Evolutionary conservation across 2,329 filamentous ascomycete species (phyloP).

Genomic region (Tolypocladium tundrense): DNA sequence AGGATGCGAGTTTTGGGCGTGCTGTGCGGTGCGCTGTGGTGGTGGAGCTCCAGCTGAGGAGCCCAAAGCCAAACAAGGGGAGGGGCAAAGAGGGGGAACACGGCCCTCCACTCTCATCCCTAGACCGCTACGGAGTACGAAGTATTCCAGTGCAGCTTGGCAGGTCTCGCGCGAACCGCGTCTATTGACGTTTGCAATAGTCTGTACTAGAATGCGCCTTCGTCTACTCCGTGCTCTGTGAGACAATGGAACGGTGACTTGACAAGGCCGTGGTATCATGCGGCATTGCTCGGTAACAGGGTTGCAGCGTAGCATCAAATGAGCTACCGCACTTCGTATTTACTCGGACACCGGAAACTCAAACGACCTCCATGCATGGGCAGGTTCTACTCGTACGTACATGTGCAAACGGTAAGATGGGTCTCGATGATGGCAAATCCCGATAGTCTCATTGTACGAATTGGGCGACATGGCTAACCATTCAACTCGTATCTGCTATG

Average conservation of each 20-base stretch:
- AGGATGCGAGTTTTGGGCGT: neutral
- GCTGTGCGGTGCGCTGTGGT: neutral
- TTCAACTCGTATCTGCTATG: neutral
- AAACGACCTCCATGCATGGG: no score
- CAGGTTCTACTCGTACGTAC: no score
- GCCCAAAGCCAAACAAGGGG: neutral
- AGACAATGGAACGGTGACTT: neutral
- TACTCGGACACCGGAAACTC: no score
- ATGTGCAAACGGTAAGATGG: no score
- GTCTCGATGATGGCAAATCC: no score
- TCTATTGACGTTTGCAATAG: neutral
- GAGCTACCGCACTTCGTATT: neutral
- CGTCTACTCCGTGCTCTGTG: neutral
- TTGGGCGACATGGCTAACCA: no score
- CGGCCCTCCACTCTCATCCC: neutral
- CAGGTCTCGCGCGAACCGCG: neutral
- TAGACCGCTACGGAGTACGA: neutral
- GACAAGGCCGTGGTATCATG: neutral
- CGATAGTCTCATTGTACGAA: no score
- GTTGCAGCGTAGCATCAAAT: neutral
- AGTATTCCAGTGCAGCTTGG: no score
- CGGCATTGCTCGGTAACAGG: neutral
- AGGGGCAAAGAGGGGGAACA: neutral
- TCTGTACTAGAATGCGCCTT: neutral
- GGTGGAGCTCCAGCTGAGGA: neutral